These are phyloP conservation scores for Blastobotrys illinoisensis DNA, from an alignment of 1,139 yeast species.

Conservation along the genomic window DNA sequence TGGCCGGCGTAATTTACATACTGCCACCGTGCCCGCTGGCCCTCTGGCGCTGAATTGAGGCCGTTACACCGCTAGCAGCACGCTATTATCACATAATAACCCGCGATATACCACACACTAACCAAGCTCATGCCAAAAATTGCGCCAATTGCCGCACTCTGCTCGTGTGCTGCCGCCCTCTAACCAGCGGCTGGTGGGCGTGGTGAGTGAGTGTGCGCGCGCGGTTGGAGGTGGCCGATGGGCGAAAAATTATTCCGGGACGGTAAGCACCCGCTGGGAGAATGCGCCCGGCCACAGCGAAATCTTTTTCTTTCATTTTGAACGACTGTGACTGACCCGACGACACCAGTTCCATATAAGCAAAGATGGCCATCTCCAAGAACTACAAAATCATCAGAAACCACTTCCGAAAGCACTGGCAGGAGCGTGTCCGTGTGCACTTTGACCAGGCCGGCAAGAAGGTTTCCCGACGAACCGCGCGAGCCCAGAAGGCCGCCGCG, in stretches of 20 bases:
- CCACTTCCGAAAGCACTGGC: constrained; percentile 99
- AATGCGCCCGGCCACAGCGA: neutral
- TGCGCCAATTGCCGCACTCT: neutral
- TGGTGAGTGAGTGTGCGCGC: neutral
- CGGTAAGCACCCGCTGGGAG: neutral
- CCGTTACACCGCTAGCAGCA: too few relatives aligned
- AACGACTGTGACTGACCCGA: neutral
- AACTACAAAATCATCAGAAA: constrained; percentile 58
- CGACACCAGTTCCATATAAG: neutral
- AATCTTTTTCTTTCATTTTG: neutral
- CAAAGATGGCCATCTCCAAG: constrained; percentile 80
- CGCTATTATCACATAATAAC: too few relatives aligned
- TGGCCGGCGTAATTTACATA: neutral
- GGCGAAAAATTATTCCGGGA: neutral
- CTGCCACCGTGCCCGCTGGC: neutral
- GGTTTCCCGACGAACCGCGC: constrained; percentile 91
- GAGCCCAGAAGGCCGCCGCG: constrained; percentile 91
- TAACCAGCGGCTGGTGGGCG: neutral
- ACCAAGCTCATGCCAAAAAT: neutral
- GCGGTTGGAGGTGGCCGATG: neutral
- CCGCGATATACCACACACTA: too few relatives aligned
- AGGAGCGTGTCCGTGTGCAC: constrained; percentile 98
- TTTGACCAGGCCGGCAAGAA: constrained; percentile 99
- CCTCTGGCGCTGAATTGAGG: too few relatives aligned
- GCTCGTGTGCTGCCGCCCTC: too few relatives aligned